phyloP scores from a whole-genome alignment of 306 rosid genomes.

The Vigna angularis region DNA sequence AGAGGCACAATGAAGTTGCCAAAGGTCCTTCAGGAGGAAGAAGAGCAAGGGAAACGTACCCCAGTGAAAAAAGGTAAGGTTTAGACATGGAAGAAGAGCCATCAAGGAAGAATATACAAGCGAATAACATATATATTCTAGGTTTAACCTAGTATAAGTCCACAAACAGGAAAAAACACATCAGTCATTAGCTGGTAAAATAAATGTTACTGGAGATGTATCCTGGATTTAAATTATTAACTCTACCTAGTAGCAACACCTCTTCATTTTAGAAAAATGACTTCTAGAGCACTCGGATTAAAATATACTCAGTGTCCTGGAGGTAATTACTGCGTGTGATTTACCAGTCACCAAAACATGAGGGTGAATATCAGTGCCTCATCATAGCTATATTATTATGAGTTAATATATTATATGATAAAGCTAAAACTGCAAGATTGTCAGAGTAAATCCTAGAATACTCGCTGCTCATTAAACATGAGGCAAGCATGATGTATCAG shows the following conservation, averaged over 20 bases:
- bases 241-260: background rate
- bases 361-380: background rate
- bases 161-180: background rate
- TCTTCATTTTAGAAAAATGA: conserved; percentile 20
- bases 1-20: background rate
- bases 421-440: conserved; percentile 5
- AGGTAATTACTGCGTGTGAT: background rate
- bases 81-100: too few relatives aligned
- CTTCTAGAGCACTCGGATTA: background rate
- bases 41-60: too few relatives aligned
- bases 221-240: background rate
- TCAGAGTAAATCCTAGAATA: conserved; percentile 2
- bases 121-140: background rate
- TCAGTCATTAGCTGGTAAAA: conserved; percentile 12
- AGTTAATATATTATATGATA: conserved; percentile 23
- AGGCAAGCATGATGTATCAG: background rate
- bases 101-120: too few relatives aligned
- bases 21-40: too few relatives aligned
- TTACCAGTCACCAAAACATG: conserved; percentile 21
- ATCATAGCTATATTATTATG: conserved; percentile 6
- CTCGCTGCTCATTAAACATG: conserved; percentile 24
- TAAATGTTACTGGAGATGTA: conserved; percentile 1
- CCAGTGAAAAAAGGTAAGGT: too few relatives aligned
- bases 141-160: background rate
- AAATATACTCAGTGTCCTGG: background rate